Evolutionary conservation across 192 early-diverging fungal genomes (phyloP), one percentile per base, ranked within the genome.

Genomic region (Coemansia sp.): DNA sequence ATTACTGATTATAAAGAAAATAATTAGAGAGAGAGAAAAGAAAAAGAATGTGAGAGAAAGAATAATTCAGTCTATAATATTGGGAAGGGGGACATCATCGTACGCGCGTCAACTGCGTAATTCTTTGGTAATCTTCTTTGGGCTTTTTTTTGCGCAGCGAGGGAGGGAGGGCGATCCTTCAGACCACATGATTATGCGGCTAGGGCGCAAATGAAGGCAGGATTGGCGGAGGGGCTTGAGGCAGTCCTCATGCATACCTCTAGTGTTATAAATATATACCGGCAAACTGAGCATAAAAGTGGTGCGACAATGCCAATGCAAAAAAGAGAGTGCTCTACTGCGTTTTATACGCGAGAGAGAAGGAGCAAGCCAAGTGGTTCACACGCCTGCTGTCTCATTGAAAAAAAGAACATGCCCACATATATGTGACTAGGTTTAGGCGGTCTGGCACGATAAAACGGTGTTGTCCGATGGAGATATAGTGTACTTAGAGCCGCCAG

Each of bases 51-150:
- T 26, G 26, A 6, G 35, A 1, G 35, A 37, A 37, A 37, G 7
- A 37, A 37, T 37, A 37, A 37, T 37, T 37, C 35, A 37, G 35
- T 17, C 44, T n/a, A 3, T 17, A 7, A 3, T 19, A 16, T 7
- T 17, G 17, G 44, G 17, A 47, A 47, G 14, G 2, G 10, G 40
- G 40, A n/a, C 44, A 47, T 26, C 26, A 26, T 26, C 26, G 26
- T 17, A 47, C n/a, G 44, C 44, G 44, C n/a, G 44, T 47, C 44
- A 47, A 47, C 44, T 47, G 44, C 44, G 44, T 47, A 47, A 47
- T 47, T 47, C 16, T 43, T 43, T 14, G 42, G 3, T 43, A 19
- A 19, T 47, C 7, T 17, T 26, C 26, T n/a, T 47, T 47, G 16
- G 44, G n/a, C n/a, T n/a, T n/a, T 19, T 7, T 19, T 19, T 47